Base-by-base conservation (phyloP, 257 asterid species). In the Avicennia marina region DNA sequence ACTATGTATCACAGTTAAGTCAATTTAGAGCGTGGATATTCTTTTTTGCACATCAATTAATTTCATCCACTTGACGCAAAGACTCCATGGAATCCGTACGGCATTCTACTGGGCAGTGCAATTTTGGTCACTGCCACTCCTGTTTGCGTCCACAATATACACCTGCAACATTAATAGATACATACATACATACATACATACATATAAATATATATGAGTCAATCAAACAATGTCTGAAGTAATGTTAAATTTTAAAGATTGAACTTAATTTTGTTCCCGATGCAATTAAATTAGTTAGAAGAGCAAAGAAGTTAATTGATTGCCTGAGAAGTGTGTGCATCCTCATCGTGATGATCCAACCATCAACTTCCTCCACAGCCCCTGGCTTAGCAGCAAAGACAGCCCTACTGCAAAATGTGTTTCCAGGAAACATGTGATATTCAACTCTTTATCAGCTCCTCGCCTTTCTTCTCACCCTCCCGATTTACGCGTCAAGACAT, bases 51-150 rank as follows among this genome's bases (percentile, higher is more conserved):
- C 33, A 29, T 29, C 33, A 7, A 29, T 2, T 29, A 29, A 29
- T 29, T 29, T 29, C 33, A 29, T 29, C 5, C 3, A 2, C 5
- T 29, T 29, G 68, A 24, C 53, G 59, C 4, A 26, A 69, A 74
- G 6, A 52, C 36, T 52, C 76, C 82, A 52, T 72, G 82, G 43
- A 72, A 76, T 45, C 78, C 82, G 6, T 72, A 68, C 7, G 76
- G 78, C 52, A 72, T 76, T 21, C 82, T 64, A 4, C 33, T 17
- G 1, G 82, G 75, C n/a, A 76, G 20, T 11, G 36, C 50, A 53
- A 76, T 68, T 21, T 13, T 52, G 7, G 78, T 68, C 0, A 68
- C 65, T 15, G 78, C 55, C 15, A 50, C 66, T 12, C 63, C 45
- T 19, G 73, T 62, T 64, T 38, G 78, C 74, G 57, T 76, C 78